Base-by-base conservation (phyloP, 2,329 filamentous ascomycete genomes). In the Tolypocladium album region DNA sequence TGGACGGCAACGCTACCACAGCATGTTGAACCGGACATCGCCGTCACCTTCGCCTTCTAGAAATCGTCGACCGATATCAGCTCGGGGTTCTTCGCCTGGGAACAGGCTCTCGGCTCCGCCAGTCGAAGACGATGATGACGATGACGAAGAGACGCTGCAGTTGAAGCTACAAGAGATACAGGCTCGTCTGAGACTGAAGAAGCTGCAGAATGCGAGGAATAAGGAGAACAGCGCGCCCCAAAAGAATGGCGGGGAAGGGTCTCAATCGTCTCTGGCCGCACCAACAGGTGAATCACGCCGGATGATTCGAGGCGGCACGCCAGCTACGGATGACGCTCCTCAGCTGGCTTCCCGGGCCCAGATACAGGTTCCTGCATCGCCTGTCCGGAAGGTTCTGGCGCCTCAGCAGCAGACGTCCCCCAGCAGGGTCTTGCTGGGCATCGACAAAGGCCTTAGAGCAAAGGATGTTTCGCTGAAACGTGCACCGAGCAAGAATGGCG, bases 91-190 rank as follows among this genome's bases (percentile, higher is more conserved):
- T 11, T 60, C 61, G 12, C 45, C 68, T 61, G 15, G 58, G 65
- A 42, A 64, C 69, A 52, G 70, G 65, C 47, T 72, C 71, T 50
- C 65, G 72, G 56, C 75, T 75, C 63, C 71, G 72, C 60, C 71
- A 43, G 75, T 74, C 6, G 76, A 79, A 4, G 76, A 76, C 5
- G 81, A 52, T 4, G 85, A 87, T 0, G 27, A 31, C 5, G 88
- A 95, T 8, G 92, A 96, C 66, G 93, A 97, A 72, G 92, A 97
- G 77, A 95, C 86, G 1, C 76, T 97, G 40, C 85, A 95, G 69
- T 77, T 99, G 63, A 87, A 96, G 71, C 78, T 97, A 6, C 87
- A 92, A 64, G 91, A 90, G 59, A 96, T 99, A 61, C 88, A 97
- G 72, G 91, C 92, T 8, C 87, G 88, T 62, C 76, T 97, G 58